Percentiles rank a stretch among this genome's conserved stretches.
These are phyloP conservation scores for Alternaria sp. DNA, from an alignment of 2,329 filamentous ascomycete genomes.

Conservation along the genomic window DNA sequence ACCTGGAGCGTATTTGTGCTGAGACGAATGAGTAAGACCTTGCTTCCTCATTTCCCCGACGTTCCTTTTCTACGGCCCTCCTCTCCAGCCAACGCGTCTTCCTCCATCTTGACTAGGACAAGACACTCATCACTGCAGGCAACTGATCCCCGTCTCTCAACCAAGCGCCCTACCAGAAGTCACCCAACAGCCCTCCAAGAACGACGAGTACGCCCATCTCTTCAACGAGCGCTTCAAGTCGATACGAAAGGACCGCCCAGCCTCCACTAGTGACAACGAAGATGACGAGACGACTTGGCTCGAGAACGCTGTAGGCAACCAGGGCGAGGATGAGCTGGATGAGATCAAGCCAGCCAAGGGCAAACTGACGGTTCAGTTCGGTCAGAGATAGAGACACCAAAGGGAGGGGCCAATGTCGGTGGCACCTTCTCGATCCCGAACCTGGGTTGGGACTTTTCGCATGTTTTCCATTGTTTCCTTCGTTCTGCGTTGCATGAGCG, in stretches of 20 bases:
- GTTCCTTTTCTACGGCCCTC: constrained; percentile 1
- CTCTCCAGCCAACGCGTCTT: neutral
- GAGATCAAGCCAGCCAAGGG: constrained; percentile 38
- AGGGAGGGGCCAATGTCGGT: constrained; percentile 5
- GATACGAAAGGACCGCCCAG: constrained; percentile 31
- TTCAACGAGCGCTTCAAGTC: constrained; percentile 55
- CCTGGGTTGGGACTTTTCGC: constrained; percentile 24
- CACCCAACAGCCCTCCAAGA: constrained; percentile 39
- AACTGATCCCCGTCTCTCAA: constrained; percentile 61
- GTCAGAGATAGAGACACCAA: constrained; percentile 35
- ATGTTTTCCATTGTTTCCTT: constrained; percentile 40
- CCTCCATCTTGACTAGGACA: constrained; percentile 1
- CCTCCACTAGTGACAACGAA: constrained; percentile 35
- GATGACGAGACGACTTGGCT: constrained; percentile 51
- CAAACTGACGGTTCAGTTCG: constrained; percentile 51
- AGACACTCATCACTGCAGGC: constrained; percentile 50
- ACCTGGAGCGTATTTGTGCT: constrained; percentile 59
- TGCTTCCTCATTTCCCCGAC: constrained; percentile 5
- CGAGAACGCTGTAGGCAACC: constrained; percentile 40
- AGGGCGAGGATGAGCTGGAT: constrained; percentile 31
- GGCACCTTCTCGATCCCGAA: neutral
- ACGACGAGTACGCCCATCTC: constrained; percentile 54
- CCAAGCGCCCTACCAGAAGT: constrained; percentile 53
- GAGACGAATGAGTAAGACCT: constrained; percentile 57
- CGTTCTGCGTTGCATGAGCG: constrained; percentile 22